phyloP scores from a whole-genome alignment of 495 filamentous ascomycete genomes.

The Daldinia vernicosa region DNA sequence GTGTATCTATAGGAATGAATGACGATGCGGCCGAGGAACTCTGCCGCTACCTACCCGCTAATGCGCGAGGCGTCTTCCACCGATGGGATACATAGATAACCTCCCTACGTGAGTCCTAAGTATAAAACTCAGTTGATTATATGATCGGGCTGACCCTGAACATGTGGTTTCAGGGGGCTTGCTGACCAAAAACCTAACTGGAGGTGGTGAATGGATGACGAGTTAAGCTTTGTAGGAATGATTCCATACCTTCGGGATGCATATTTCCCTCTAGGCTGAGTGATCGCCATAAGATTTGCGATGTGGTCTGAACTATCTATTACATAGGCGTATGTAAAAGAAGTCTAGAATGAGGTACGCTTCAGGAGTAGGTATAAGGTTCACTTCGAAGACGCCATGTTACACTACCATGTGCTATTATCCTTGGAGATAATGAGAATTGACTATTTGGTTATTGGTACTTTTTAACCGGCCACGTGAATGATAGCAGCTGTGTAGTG shows the following conservation, averaged over 20 bases:
- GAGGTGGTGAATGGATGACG: slow-evolving; percentile 19
- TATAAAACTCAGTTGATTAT: slow-evolving; percentile 3
- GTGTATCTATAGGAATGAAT: slow-evolving; percentile 28
- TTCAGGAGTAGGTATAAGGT: slow-evolving; percentile 7
- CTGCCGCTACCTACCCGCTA: slow-evolving; percentile 25
- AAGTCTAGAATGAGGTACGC: slow-evolving; percentile 16
- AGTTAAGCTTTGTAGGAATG: slow-evolving; percentile 32
- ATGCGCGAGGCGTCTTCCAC: slow-evolving; percentile 12
- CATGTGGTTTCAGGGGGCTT: slow-evolving; percentile 40
- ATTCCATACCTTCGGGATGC: slow-evolving; percentile 18
- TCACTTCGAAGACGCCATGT: slow-evolving; percentile 15
- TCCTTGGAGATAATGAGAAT: not conserved
- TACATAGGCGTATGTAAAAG: slow-evolving; percentile 2
- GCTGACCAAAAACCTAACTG: slow-evolving; percentile 28
- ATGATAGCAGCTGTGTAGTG: not conserved
- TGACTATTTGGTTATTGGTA: not conserved
- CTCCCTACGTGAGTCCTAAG: slow-evolving; percentile 29
- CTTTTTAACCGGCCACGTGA: slow-evolving; percentile 20
- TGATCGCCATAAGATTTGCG: slow-evolving; percentile 30
- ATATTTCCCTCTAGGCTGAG: slow-evolving; percentile 20
- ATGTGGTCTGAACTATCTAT: slow-evolving; percentile 8
- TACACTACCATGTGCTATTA: slow-evolving; percentile 19
- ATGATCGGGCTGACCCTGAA: slow-evolving; percentile 13
- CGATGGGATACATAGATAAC: slow-evolving; percentile 18
- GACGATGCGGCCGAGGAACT: slow-evolving; percentile 23